Base-by-base conservation (phyloP, 257 asterid genomes). In the Linaria vulgaris region DNA sequence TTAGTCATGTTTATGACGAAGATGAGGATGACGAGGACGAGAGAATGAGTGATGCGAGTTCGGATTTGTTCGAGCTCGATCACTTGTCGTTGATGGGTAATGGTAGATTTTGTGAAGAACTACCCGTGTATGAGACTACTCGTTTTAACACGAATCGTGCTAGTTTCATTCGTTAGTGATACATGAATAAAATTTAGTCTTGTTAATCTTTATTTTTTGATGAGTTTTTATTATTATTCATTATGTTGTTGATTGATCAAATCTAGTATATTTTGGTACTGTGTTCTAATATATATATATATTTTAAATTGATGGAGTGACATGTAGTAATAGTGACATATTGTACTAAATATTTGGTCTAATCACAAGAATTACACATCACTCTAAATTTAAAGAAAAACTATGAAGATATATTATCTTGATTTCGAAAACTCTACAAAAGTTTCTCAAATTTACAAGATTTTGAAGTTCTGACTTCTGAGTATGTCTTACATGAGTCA, bases 121-220 rank as follows among this genome's bases (percentile, higher is more conserved):
- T 91, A 9, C 96, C 96, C 0, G 95, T 88, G 59, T 91, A 88
- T 56, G 96, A 86, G 69, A 86, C 96, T 21, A 88, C 98, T 15
- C 76, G 75, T 61, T 50, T 80, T 38, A 76, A 59, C 21, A 76
- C 74, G 14, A 85, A 80, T 71, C 82, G 81, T 34, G 85, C 77
- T 20, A 77, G 85, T 43, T 75, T 82, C 84, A 73, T 87, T 72
- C 73, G 86, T 41, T 69, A 34, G 63, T 46, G 15, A 73, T 68
- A 15, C 23, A 16, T 19, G 38, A 50, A 52, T 38, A 51, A 67
- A n/a, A 66, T 5, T 38, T 56, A 12, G 17, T 62, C 43, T 10
- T 57, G 17, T 46, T 39, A 22, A 37, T 64, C 23, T 27, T 27
- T 27, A 6, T 27, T 27, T 3, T 27, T 27, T n/a, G 47, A 25